Evolutionary conservation across 164 flowering plant genomes (phyloP).

Genomic region (grape (Vitis vinifera)): ASM3070453v1 NC_081813.1:10158501-10159000

Average conservation of each 20-base stretch:
- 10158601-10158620: conserved; percentile 20
- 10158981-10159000: too few species aligned
- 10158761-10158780: conserved; percentile 28
- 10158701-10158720: conserved; percentile 12
- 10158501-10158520: conserved; percentile 21
- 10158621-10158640: conserved; percentile 29
- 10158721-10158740: conserved; percentile 20
- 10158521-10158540: conserved; percentile 25
- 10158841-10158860: conserved; percentile 13
- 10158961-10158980: too few species aligned
- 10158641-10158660: conserved; percentile 20
- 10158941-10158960: too few species aligned
- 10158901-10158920: conserved; percentile 20
- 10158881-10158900: not conserved
- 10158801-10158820: conserved; percentile 21
- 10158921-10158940: not conserved
- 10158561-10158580: conserved; percentile 13
- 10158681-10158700: conserved; percentile 17
- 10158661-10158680: conserved; percentile 13
- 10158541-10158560: conserved; percentile 21
- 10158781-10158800: conserved; percentile 21
- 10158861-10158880: conserved; percentile 14
- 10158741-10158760: conserved; percentile 33
- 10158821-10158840: conserved; percentile 6
- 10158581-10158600: conserved; percentile 24